A percentile compares a stretch with the other conserved stretches of the same genome.
Conservation (phyloP, 257 asterid genomes). For the Solanum dulcamara region DNA sequence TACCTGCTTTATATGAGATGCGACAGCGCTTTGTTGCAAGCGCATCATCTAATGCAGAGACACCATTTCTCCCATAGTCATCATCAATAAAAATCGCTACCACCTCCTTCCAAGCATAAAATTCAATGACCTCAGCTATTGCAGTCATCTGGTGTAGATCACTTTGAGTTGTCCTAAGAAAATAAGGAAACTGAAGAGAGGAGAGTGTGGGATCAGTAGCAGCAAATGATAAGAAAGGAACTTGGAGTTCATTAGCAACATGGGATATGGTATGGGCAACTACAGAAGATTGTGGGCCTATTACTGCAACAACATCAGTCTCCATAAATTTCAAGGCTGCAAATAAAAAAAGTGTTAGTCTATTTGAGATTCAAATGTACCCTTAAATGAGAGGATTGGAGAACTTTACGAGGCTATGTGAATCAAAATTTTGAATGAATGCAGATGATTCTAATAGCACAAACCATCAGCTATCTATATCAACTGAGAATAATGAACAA, state of each 20-base stretch:
- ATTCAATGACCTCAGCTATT: slow-evolving; percentile 24
- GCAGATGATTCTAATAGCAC: background rate
- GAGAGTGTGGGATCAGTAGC: slow-evolving; percentile 41
- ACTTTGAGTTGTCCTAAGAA: slow-evolving; percentile 34
- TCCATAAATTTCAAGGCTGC: slow-evolving; percentile 39
- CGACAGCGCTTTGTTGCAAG: slow-evolving; percentile 26
- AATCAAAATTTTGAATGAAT: background rate
- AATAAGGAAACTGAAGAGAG: slow-evolving; percentile 37
- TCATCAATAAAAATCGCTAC: slow-evolving; percentile 30
- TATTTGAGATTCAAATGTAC: background rate
- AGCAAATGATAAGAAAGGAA: slow-evolving; percentile 36
- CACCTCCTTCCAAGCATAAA: slow-evolving; percentile 34
- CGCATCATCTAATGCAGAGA: slow-evolving; percentile 35
- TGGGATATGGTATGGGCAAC: slow-evolving; percentile 27
- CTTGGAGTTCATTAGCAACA: slow-evolving; percentile 36
- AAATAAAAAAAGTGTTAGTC: background rate
- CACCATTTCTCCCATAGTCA: slow-evolving; percentile 38
- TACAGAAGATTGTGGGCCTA: slow-evolving; percentile 46
- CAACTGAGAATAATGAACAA: background rate
- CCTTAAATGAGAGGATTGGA: background rate
- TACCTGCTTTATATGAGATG: slow-evolving; percentile 32
- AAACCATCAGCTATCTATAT: background rate
- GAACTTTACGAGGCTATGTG: background rate
- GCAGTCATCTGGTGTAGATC: slow-evolving; percentile 43
- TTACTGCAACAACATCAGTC: slow-evolving; percentile 29